Base-by-base conservation (phyloP, 345 rosid genomes). In the Camelina laxa region DNA sequence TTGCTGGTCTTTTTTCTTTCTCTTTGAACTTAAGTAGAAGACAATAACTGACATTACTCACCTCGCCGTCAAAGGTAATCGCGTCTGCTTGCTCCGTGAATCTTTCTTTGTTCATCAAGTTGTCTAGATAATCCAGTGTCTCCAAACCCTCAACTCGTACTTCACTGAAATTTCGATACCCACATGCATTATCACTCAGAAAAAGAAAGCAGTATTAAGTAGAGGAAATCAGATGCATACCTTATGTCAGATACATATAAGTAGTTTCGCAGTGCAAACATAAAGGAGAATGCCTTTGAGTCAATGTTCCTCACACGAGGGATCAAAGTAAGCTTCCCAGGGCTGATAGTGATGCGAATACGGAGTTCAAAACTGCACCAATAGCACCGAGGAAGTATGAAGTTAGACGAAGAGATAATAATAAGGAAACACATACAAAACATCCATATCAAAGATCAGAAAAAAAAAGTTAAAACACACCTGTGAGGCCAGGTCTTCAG, bases 11-110 rank as follows among this genome's bases (percentile, higher is more conserved):
- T 15, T 22, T 27, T 21, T 44, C 10, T 20, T 3, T 7, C 9
- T 4, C 8, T 71, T 22, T 17, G 13, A 19, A 0, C 11, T n/a
- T 0, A 17, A 65, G 35, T 55, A 67, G 17, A 9, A 33, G 36
- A 64, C 44, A 13, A 33, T 22, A 55, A 41, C 45, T 20, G 60
- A 31, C 69, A 48, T 17, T 22, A 45, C 81, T 60, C 80, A 94
- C 98, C 96, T 94, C 93, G 27, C 88, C 88, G 24, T 94, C 98
- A 49, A 94, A 94, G 55, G 97, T 94, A 47, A 94, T 88, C 64
- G 98, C 97, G 81, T 94, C 97, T 48, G 95, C 97, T 82, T 94
- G 98, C 85, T 94, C 98, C 0, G 98, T 94, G 85, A 75, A 87
- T 75, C 97, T 86, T 79, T 91, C 87, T 82, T 73, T 85, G 42